Percentiles rank a stretch among this genome's conserved stretches.
Conservation (phyloP, 495 filamentous ascomycete species). For the Bacidia rubella region DNA sequence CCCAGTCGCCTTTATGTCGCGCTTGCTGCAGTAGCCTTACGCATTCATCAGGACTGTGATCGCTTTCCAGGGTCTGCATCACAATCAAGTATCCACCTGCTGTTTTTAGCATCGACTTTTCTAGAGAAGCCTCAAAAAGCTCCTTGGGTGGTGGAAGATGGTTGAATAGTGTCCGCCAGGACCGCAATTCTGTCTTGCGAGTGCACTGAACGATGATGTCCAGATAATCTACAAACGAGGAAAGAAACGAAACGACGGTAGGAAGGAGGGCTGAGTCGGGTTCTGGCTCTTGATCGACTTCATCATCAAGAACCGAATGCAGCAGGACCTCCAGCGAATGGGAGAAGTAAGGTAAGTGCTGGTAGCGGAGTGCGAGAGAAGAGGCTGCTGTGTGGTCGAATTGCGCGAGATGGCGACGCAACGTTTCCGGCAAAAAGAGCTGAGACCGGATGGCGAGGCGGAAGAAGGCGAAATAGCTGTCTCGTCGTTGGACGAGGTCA, state of each 20-base stretch:
- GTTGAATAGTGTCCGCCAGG: conserved; percentile 85
- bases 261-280: conserved; percentile 67
- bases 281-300: conserved; percentile 64
- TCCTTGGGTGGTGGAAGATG: conserved; percentile 80
- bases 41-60: conserved; percentile 63
- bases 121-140: conserved; percentile 82
- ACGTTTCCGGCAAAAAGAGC: conserved; percentile 77
- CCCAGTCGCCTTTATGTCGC: conserved; percentile 82
- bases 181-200: conserved; percentile 89
- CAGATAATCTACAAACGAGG: conserved; percentile 77
- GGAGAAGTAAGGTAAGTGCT: conserved; percentile 74
- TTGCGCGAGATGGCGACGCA: conserved; percentile 59
- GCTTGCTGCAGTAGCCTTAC: conserved; percentile 72
- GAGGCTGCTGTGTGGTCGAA: conserved; percentile 63
- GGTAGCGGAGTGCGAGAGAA: conserved; percentile 66
- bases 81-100: conserved; percentile 95
- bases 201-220: conserved; percentile 97
- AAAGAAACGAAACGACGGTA: conserved; percentile 74
- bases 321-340: conserved; percentile 88
- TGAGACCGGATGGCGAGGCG: conserved; percentile 74
- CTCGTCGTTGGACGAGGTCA: conserved; percentile 79
- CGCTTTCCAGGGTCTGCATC: conserved; percentile 78
- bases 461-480: conserved; percentile 76
- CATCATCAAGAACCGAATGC: conserved; percentile 87
- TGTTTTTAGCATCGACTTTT: conserved; percentile 76